phyloP scores from a whole-genome alignment of 2,329 filamentous ascomycete species.

The Lizonia empirigonia region DNA sequence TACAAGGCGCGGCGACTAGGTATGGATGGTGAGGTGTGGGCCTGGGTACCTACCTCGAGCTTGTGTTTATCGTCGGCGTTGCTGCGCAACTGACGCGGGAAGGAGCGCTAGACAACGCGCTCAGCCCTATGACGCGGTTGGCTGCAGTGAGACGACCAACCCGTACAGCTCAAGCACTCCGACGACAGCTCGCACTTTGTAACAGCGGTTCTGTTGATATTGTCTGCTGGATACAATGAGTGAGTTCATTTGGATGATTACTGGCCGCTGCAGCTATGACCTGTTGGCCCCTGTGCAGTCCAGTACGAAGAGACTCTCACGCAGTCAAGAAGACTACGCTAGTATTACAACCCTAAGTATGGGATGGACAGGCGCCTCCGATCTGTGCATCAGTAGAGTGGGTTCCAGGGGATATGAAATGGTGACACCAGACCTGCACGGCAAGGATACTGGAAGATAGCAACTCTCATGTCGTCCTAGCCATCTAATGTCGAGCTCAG shows the following conservation, averaged over 20 bases:
- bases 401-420: background rate
- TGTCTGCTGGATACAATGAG: background rate
- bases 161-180: slow-evolving; percentile 1
- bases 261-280: background rate
- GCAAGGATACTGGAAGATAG: background rate
- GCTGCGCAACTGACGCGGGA: slow-evolving; percentile 33
- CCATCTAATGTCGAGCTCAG: background rate
- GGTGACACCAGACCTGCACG: background rate
- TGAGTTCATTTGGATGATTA: background rate
- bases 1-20: slow-evolving; percentile 25
- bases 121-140: slow-evolving; percentile 22
- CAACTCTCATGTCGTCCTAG: background rate
- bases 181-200: slow-evolving; percentile 1
- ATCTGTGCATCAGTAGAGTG: too few species aligned
- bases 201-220: slow-evolving; percentile 7
- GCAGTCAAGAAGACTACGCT: background rate
- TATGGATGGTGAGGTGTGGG: slow-evolving; percentile 33
- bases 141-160: slow-evolving; percentile 13
- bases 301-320: background rate
- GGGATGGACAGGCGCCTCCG: background rate
- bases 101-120: slow-evolving; percentile 24
- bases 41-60: slow-evolving; percentile 19
- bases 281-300: background rate
- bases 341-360: background rate
- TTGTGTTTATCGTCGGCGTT: slow-evolving; percentile 31